A percentile compares a stretch with the other conserved stretches of the same genome.
phyloP scores from a whole-genome alignment of 1,284 basidiomycete species.

The Ceratobasidium sp. region DNA sequence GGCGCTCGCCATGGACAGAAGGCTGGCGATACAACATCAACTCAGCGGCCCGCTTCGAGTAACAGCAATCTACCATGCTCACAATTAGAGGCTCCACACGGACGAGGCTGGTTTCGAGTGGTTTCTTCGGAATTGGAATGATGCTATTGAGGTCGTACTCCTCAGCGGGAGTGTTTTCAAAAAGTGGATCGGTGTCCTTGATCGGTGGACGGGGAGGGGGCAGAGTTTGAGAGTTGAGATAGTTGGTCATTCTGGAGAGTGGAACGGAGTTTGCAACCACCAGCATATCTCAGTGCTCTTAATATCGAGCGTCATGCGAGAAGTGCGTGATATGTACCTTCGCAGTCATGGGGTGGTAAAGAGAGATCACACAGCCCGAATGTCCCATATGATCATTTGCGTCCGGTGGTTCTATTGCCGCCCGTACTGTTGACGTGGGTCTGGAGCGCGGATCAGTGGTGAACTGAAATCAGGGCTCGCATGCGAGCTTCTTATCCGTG shows the following conservation, averaged over 20 bases:
- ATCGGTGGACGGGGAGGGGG: neutral
- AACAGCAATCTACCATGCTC: neutral
- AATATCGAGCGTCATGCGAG: no score
- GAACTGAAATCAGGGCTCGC: no score
- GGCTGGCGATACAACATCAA: neutral
- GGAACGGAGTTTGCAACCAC: no score
- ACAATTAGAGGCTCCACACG: constrained; percentile 15
- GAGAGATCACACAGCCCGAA: no score
- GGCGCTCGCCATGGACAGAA: constrained; percentile 13
- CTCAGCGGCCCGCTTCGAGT: neutral
- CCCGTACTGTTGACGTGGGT: no score
- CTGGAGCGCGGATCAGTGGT: no score
- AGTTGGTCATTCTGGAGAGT: neutral
- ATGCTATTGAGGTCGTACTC: constrained; percentile 20
- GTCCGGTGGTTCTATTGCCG: no score
- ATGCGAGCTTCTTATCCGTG: no score
- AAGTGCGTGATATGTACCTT: no score
- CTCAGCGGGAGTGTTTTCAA: neutral
- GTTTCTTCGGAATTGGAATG: neutral
- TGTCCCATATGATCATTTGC: no score
- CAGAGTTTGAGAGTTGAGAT: constrained; percentile 17
- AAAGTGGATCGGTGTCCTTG: constrained; percentile 10
- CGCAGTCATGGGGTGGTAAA: no score
- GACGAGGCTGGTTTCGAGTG: neutral
- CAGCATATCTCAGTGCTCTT: neutral